Base-by-base conservation (phyloP, 73 alveolate genomes). In the Uronychia setigera region DNA sequence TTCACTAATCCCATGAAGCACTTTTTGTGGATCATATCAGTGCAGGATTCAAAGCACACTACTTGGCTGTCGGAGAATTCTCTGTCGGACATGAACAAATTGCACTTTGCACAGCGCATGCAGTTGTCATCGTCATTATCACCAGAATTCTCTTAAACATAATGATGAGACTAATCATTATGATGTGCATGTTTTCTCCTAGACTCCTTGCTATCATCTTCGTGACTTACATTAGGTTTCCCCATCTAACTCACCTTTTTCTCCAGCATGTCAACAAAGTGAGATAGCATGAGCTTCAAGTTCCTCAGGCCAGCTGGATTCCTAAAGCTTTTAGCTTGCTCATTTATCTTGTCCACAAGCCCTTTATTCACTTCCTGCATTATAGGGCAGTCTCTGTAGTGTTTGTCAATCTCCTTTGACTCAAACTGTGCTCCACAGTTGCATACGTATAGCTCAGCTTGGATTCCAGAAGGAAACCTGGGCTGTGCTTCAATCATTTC, bases 11-110 rank as follows among this genome's bases (percentile, higher is more conserved):
- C 34, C 0, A 0, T 29, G 33, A 89, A 67, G 80, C 95, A 89
- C 60, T 84, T 84, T 46, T 30, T 77, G 74, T 87, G 90, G 29
- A 79, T 30, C 81, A 58, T 33, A 76, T 89, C 78, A 26, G 67
- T 26, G 58, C 86, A 80, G 0, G 78, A 46, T 19, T 46, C 67
- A 46, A 46, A 46, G 67, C 67, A 46, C 19, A 46, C 67, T 46
- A 46, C 67, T 19, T 46, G 19, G 19, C 67, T 46, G 5, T 46
- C 67, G 67, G 67, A 46, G 67, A 46, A 46, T 19, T 46, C 67
- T 19, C 67, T 46, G 67, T 46, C 67, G 67, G 67, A 46, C 67
- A 46, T 46, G 67, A 46, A 46, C n/a, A 46, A 11, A 46, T 46
- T 46, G 67, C 67, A 46, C 19, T 46, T 46, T 46, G 67, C 67